Evolutionary conservation across 352 stramenopile genomes (phyloP), one percentile per base, ranked within the genome.

Genomic region (Globisporangium recalcitrans): DNA sequence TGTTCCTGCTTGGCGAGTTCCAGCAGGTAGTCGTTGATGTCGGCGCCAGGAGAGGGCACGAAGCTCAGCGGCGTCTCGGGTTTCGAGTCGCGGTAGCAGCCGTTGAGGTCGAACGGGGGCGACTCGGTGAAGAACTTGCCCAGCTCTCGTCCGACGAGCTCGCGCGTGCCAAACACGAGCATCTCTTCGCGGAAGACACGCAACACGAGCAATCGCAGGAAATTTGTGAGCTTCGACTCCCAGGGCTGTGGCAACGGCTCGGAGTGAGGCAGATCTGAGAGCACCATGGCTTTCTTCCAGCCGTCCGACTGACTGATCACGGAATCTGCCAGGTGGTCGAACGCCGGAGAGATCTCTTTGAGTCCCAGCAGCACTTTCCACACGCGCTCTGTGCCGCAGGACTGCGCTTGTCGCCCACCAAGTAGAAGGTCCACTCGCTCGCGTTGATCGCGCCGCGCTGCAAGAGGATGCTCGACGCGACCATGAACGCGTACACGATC

Each of bases 401-500:
- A 38, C 77, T 88, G 42, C 85, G 76, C 55, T 94, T 94, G 65
- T 94, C 78, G 1, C 92, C 93, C 2, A 98, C 78, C 3, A 97
- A 60, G 55, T 97, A 97, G 63, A 91, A 94, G 21, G 75, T 80
- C 92, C 92, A 98, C 63, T 97, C 90, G 7, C 36, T 68, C 2
- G 72, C 53, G 0, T 73, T 80, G 60, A 97, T 95, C 0, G 72
- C 70, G 32, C 81, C 82, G 21, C 72, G 71, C 56, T 97, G 87
- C 1, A 95, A 65, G 4, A 93, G 51, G 60, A 98, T 97, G 32
- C 87, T 93, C 21, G 87, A 74, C 3, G 84, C 88, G 42, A 98
- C 97, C 74, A 97, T 96, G 65, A 98, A 96, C 11, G 93, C 87
- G 70, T 96, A 98, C 21, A 98, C 79, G 48, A 98, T 84, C 70